Conservation (phyloP, 2,329 filamentous ascomycete genomes). For the Penicillium sp. region DNA sequence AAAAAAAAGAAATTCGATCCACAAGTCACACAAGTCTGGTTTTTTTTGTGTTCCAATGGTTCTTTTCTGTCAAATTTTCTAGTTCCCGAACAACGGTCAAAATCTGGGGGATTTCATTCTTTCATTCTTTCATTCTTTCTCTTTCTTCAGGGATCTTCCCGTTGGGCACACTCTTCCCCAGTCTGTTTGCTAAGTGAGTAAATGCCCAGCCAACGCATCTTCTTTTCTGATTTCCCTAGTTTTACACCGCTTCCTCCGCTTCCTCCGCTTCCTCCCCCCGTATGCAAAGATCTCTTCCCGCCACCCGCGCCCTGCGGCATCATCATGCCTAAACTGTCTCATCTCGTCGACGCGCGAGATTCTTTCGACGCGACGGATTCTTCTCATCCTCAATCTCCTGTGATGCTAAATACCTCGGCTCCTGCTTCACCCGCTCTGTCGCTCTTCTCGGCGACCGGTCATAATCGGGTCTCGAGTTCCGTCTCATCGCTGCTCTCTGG, state of each 20-base stretch:
- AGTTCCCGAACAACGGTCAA: too few relatives aligned
- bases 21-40: too few relatives aligned
- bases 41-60: constrained; percentile 1
- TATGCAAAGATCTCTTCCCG: constrained; percentile 2
- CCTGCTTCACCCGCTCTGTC: constrained; percentile 38
- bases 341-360: constrained; percentile 32
- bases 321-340: constrained; percentile 33
- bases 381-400: constrained; percentile 27
- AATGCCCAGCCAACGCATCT: constrained; percentile 1
- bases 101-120: too few relatives aligned
- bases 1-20: too few relatives aligned
- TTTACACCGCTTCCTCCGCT: constrained; percentile 21
- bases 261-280: constrained; percentile 15
- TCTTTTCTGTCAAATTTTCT: constrained; percentile 13
- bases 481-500: constrained; percentile 65
- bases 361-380: constrained; percentile 18
- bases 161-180: too few relatives aligned
- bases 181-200: too few relatives aligned
- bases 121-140: too few relatives aligned
- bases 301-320: constrained; percentile 11
- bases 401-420: constrained; percentile 32
- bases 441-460: constrained; percentile 37
- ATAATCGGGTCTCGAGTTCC: constrained; percentile 55
- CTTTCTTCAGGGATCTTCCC: too few relatives aligned
- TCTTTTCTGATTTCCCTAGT: neutral